Evolutionary conservation across 2,329 filamentous ascomycete genomes (phyloP).

Genomic region (Rugonectria rugulosa): DNA sequence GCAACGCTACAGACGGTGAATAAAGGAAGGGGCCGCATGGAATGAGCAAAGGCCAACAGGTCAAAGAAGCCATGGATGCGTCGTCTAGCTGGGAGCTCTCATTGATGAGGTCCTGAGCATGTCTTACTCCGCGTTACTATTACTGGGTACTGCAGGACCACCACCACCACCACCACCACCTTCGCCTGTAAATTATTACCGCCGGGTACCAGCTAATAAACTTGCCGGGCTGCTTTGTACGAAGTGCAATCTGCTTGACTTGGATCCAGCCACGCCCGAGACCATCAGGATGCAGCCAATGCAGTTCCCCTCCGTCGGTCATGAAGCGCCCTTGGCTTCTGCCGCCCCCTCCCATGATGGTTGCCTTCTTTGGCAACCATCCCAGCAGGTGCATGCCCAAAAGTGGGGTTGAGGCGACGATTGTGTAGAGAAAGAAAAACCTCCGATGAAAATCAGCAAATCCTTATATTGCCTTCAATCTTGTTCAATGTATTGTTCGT

Average conservation of each 20-base stretch:
- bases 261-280: not conserved
- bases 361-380: constrained; percentile 1
- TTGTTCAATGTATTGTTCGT: too few species aligned
- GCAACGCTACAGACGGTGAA: not conserved
- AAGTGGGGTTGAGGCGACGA: too few species aligned
- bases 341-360: too few species aligned
- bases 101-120: not conserved
- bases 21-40: not conserved
- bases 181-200: not conserved
- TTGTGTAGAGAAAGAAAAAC: too few species aligned
- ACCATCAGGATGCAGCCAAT: constrained; percentile 14
- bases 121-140: constrained; percentile 6
- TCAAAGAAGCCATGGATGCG: too few species aligned
- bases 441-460: too few species aligned
- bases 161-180: not conserved
- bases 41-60: not conserved
- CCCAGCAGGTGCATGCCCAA: not conserved
- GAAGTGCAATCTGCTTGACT: constrained; percentile 9
- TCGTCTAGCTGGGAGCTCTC: not conserved
- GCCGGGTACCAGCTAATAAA: too few species aligned
- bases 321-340: constrained; percentile 7
- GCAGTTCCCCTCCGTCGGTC: constrained; percentile 2
- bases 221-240: not conserved
- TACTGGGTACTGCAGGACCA: constrained; percentile 2
- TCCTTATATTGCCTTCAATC: too few species aligned